phyloP scores from a whole-genome alignment of 2,329 filamentous ascomycete species.

The Neopestalotiopsis sp. region DNA sequence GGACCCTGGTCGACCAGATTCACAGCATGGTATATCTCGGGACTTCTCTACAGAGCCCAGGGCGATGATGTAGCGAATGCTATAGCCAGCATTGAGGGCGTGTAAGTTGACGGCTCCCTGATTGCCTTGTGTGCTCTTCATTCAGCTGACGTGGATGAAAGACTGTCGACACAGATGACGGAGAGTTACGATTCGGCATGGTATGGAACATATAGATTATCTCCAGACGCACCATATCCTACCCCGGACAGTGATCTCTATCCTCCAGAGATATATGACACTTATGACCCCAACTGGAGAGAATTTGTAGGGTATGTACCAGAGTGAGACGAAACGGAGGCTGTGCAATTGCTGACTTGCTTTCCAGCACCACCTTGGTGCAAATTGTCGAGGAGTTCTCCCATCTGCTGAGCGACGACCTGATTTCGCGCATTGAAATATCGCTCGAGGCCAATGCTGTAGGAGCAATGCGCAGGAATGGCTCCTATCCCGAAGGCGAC shows the following conservation, averaged over 20 bases:
- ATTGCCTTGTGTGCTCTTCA: background rate
- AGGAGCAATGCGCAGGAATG: slow-evolving; percentile 45
- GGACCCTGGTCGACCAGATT: slow-evolving; percentile 48
- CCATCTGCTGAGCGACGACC: slow-evolving; percentile 33
- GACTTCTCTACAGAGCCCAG: slow-evolving; percentile 40
- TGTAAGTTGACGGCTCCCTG: slow-evolving; percentile 29
- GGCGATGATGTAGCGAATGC: slow-evolving; percentile 41
- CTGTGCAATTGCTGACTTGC: background rate
- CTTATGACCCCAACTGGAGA: slow-evolving; percentile 42
- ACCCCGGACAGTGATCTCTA: slow-evolving; percentile 38
- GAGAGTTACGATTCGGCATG: slow-evolving; percentile 43
- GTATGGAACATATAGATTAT: slow-evolving; percentile 47
- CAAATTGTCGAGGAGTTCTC: slow-evolving; percentile 41
- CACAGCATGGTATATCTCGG: slow-evolving; percentile 47
- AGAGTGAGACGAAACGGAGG: background rate
- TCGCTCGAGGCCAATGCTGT: slow-evolving; percentile 41
- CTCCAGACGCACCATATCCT: slow-evolving; percentile 44
- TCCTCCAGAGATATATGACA: slow-evolving; percentile 37
- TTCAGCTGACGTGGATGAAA: slow-evolving; percentile 17
- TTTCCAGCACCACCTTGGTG: slow-evolving; percentile 36
- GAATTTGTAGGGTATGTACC: slow-evolving; percentile 39
- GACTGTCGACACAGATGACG: slow-evolving; percentile 40
- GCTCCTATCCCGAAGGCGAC: slow-evolving; percentile 42
- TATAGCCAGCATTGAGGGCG: slow-evolving; percentile 38
- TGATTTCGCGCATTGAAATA: slow-evolving; percentile 41